These are phyloP conservation scores for Malassezia dermatis DNA, from an alignment of 1,284 basidiomycete species.

Conservation along the genomic window DNA sequence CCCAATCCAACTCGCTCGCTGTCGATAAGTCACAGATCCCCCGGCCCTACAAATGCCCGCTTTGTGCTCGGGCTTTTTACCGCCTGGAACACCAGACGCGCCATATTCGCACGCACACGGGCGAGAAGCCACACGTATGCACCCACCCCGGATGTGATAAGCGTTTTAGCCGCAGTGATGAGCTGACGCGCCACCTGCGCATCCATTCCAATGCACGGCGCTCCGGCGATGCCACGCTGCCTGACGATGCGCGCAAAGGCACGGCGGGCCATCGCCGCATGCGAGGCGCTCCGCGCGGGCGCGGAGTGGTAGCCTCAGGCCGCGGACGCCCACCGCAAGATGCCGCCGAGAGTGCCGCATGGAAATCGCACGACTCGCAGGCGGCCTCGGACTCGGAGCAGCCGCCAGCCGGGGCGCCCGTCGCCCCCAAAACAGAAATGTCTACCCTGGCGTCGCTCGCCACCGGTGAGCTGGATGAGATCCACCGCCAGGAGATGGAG, in stretches of 20 bases:
- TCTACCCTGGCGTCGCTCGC: constrained; percentile 44
- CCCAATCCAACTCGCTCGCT: background rate
- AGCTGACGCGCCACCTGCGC: constrained; percentile 86
- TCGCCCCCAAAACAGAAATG: constrained; percentile 25
- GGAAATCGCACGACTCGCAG: constrained; percentile 19
- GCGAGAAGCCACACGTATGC: constrained; percentile 92
- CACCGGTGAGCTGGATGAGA: constrained; percentile 39
- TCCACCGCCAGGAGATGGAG: constrained; percentile 36
- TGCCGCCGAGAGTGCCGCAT: background rate
- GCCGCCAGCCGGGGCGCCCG: background rate
- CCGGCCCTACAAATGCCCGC: constrained; percentile 45
- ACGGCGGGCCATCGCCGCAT: background rate
- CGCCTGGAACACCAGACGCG: constrained; percentile 61
- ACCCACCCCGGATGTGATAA: constrained; percentile 91
- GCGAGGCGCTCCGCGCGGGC: constrained; percentile 11
- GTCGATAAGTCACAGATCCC: constrained; percentile 47
- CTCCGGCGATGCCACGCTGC: constrained; percentile 16
- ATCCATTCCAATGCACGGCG: constrained; percentile 61
- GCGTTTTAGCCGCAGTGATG: constrained; percentile 91
- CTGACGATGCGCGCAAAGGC: constrained; percentile 6
- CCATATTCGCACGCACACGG: constrained; percentile 94
- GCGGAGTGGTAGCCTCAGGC: background rate
- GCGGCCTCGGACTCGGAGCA: constrained; percentile 34
- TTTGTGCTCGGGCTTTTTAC: constrained; percentile 45
- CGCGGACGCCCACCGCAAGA: background rate